Conservation (phyloP, 2,329 filamentous ascomycete genomes). For the Pseudogymnoascus sp. region DNA sequence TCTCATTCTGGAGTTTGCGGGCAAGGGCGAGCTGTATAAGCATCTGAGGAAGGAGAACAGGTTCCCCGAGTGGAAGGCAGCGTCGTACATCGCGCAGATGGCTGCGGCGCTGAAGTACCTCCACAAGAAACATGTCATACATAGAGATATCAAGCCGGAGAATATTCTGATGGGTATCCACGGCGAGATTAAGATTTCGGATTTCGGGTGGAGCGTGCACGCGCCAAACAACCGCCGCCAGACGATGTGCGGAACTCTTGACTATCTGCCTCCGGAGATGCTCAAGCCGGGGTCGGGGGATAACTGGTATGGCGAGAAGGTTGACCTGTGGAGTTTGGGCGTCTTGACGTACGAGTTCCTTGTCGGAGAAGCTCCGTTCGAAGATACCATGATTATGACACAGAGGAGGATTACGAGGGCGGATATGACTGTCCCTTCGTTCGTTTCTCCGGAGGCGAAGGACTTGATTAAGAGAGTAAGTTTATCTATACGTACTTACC, state of each 20-base stretch:
- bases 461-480: conserved; percentile 86
- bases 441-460: conserved; percentile 80
- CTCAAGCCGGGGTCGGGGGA: conserved; percentile 70
- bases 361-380: conserved; percentile 91
- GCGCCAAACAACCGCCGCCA: conserved; percentile 88
- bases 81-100: conserved; percentile 68
- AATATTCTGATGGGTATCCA: conserved; percentile 95
- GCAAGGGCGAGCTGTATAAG: conserved; percentile 66
- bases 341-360: conserved; percentile 95
- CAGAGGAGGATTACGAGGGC: conserved; percentile 78
- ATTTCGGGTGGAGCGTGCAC: conserved; percentile 98
- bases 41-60: conserved; percentile 59
- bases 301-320: conserved; percentile 90
- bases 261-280: conserved; percentile 98
- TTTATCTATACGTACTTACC: conserved; percentile 9
- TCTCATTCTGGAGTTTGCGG: conserved; percentile 64
- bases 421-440: conserved; percentile 87
- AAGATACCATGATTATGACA: conserved; percentile 92
- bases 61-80: conserved; percentile 64
- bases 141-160: conserved; percentile 95
- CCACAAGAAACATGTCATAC: conserved; percentile 95
- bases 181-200: conserved; percentile 96
- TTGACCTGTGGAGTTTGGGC: conserved; percentile 92
- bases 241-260: conserved; percentile 94
- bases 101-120: conserved; percentile 80